Evolutionary conservation across 169 alveolate species (phyloP).

Genomic region (Sarcocystis neurona): DNA sequence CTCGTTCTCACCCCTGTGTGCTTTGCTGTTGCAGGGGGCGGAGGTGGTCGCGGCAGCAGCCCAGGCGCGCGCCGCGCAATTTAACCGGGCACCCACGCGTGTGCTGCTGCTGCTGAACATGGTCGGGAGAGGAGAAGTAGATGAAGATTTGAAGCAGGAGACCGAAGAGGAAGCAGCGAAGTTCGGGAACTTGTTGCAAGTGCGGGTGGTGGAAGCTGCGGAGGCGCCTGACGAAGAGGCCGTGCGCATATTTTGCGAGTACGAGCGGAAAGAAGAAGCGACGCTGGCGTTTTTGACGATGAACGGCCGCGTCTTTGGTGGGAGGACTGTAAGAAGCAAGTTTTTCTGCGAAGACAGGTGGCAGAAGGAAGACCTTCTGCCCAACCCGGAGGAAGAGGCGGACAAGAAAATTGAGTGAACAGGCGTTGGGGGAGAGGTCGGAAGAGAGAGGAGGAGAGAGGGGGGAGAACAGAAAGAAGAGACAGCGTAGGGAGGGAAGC

Average conservation of each 20-base stretch:
- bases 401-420: constrained; percentile 1
- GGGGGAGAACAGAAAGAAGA: no score
- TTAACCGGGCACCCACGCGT: constrained; percentile 67
- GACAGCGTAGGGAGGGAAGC: no score
- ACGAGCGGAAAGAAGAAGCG: constrained; percentile 75
- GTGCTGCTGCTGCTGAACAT: constrained; percentile 66
- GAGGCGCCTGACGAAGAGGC: constrained; percentile 73
- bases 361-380: constrained; percentile 57
- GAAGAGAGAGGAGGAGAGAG: not conserved
- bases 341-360: constrained; percentile 70
- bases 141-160: constrained; percentile 74
- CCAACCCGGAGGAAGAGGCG: constrained; percentile 61
- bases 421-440: not conserved
- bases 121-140: constrained; percentile 75
- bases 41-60: constrained; percentile 39
- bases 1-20: constrained; percentile 45
- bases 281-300: constrained; percentile 72
- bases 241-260: constrained; percentile 76
- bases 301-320: constrained; percentile 77
- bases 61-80: constrained; percentile 57
- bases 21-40: constrained; percentile 30
- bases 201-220: constrained; percentile 67
- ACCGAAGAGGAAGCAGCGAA: constrained; percentile 78
- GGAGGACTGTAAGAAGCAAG: constrained; percentile 74
- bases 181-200: constrained; percentile 75